A percentile compares a stretch with the other conserved stretches of the same genome.
These are phyloP conservation scores for Niebla homalea DNA, from an alignment of 495 filamentous ascomycete species.

Conservation along the genomic window DNA sequence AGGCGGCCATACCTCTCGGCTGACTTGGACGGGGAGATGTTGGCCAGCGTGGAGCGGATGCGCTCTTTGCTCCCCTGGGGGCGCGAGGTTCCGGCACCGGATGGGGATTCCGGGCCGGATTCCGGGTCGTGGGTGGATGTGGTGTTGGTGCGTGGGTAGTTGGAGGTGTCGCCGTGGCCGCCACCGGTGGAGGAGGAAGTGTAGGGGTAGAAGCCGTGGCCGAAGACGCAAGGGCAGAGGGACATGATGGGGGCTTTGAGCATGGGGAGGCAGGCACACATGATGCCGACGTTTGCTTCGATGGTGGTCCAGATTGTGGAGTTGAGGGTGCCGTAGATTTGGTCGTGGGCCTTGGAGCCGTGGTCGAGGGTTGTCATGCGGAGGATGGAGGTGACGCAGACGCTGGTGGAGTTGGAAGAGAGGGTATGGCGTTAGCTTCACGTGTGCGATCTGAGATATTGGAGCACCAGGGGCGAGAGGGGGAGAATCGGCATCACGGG, in stretches of 20 bases:
- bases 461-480: not conserved
- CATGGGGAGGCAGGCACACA: constrained; percentile 34
- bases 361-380: constrained; percentile 22
- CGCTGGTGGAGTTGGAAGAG: constrained; percentile 12
- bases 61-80: not conserved
- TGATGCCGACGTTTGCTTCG: constrained; percentile 32
- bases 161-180: constrained; percentile 39
- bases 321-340: constrained; percentile 20
- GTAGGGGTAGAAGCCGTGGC: constrained; percentile 69
- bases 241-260: constrained; percentile 51
- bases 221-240: constrained; percentile 43
- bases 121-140: constrained; percentile 9
- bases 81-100: not conserved
- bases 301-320: constrained; percentile 34
- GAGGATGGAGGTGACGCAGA: constrained; percentile 23
- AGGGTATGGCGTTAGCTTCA: not conserved
- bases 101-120: constrained; percentile 11
- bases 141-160: constrained; percentile 13
- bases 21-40: too few relatives aligned
- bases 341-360: constrained; percentile 16
- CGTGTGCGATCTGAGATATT: not conserved
- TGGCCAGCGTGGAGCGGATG: not conserved
- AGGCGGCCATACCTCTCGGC: too few relatives aligned
- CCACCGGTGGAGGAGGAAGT: constrained; percentile 47
- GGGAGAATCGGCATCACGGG: not conserved